These are phyloP conservation scores for Botryotinia calthae DNA, from an alignment of 2,329 filamentous ascomycete genomes.

Conservation along the genomic window DNA sequence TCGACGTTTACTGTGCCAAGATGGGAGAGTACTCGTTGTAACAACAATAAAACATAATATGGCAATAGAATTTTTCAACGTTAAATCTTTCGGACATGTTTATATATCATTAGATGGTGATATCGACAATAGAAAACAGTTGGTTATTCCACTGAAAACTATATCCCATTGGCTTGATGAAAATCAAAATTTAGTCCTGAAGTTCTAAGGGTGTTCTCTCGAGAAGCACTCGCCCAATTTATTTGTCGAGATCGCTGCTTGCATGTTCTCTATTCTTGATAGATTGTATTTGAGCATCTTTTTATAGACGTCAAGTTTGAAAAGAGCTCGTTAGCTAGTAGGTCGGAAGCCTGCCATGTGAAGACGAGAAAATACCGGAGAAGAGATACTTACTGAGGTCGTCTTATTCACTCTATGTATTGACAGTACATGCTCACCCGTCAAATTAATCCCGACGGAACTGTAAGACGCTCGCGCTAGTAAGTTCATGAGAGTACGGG, in stretches of 20 bases:
- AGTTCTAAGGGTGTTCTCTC: too few species aligned
- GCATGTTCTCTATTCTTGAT: not conserved
- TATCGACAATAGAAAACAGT: not conserved
- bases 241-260: not conserved
- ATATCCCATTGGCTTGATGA: not conserved
- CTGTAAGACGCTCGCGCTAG: not conserved
- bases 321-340: not conserved
- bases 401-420: not conserved
- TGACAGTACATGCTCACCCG: not conserved
- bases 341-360: not conserved
- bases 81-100: not conserved
- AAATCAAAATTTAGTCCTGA: not conserved
- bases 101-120: not conserved
- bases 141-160: fast-evolving
- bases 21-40: not conserved
- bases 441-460: not conserved
- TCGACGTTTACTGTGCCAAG: not conserved
- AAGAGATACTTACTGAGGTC: not conserved
- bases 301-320: not conserved
- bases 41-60: not conserved
- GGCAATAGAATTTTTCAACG: not conserved
- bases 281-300: not conserved
- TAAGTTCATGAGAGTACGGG: not conserved
- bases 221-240: not conserved
- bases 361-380: not conserved